phyloP scores from a whole-genome alignment of 768 basidiomycete species.

The Boletus huronensis region DNA sequence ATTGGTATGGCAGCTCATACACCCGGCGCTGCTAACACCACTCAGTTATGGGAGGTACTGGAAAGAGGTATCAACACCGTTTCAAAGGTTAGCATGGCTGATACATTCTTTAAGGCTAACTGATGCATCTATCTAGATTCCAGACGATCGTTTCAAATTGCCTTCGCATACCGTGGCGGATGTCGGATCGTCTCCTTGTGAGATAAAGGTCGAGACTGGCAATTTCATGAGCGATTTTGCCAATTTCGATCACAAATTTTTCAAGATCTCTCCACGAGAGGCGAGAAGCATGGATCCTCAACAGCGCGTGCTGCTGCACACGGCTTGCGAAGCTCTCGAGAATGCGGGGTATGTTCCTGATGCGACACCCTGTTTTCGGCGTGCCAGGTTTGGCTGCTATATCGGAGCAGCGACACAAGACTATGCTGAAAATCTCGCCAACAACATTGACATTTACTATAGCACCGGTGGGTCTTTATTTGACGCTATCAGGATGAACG shows the following conservation, averaged over 20 bases:
- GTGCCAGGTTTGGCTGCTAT: slow-evolving; percentile 59
- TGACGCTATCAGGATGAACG: not conserved
- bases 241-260: slow-evolving; percentile 67
- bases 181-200: slow-evolving; percentile 33
- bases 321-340: slow-evolving; percentile 66
- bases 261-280: slow-evolving; percentile 71
- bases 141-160: slow-evolving; percentile 52
- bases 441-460: slow-evolving; percentile 68
- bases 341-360: slow-evolving; percentile 67
- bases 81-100: slow-evolving; percentile 42
- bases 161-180: slow-evolving; percentile 33
- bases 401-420: slow-evolving; percentile 70
- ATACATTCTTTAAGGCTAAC: not conserved
- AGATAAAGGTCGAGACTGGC: slow-evolving; percentile 51
- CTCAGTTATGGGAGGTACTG: slow-evolving; percentile 58
- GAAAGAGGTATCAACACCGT: slow-evolving; percentile 54
- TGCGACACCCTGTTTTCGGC: slow-evolving; percentile 47
- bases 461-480: slow-evolving; percentile 47
- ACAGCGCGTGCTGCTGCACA: slow-evolving; percentile 63
- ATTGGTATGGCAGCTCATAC: slow-evolving; percentile 65
- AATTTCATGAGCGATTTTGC: slow-evolving; percentile 61
- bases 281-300: slow-evolving; percentile 77
- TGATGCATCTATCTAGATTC: slow-evolving; percentile 45
- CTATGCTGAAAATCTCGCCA: slow-evolving; percentile 60
- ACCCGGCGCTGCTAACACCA: slow-evolving; percentile 46